phyloP scores from a whole-genome alignment of 805 yeast genomes.

The Lachancea dasiensis region DNA sequence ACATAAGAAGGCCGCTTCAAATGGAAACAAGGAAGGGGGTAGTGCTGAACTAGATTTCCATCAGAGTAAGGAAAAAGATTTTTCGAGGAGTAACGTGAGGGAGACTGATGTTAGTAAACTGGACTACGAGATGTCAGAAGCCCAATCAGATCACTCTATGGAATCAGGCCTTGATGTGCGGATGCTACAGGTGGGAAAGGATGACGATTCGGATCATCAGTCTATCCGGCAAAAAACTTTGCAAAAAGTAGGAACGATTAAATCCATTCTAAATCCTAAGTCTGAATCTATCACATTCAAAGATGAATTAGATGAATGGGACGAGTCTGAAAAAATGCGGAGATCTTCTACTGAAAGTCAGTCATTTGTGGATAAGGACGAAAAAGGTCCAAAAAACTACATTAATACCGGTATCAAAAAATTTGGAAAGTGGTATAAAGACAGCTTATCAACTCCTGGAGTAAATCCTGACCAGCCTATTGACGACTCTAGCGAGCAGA shows the following conservation, averaged over 20 bases:
- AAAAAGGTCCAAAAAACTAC: slow-evolving; percentile 31
- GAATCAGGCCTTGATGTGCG: neutral
- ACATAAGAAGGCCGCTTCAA: neutral
- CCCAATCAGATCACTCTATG: neutral
- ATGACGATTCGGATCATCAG: neutral
- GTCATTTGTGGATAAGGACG: slow-evolving; percentile 3
- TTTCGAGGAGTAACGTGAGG: neutral
- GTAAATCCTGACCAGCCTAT: neutral
- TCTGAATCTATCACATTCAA: slow-evolving; percentile 16
- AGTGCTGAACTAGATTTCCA: slow-evolving; percentile 5
- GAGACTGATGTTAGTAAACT: neutral
- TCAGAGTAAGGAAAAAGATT: slow-evolving; percentile 1
- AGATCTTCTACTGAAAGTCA: neutral
- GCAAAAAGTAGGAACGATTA: slow-evolving; percentile 18
- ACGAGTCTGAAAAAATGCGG: neutral
- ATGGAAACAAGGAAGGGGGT: slow-evolving; percentile 8
- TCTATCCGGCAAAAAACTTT: slow-evolving; percentile 16
- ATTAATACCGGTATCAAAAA: slow-evolving; percentile 47
- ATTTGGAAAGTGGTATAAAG: slow-evolving; percentile 63
- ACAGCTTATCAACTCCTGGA: slow-evolving; percentile 14
- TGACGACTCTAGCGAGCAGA: slow-evolving; percentile 1
- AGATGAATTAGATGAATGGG: slow-evolving; percentile 28
- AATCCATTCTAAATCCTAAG: slow-evolving; percentile 12
- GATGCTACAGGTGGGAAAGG: neutral
- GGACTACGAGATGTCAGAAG: neutral